Evolutionary conservation across 768 basidiomycete species (phyloP).

Genomic region (Suillus hirtellus): DNA sequence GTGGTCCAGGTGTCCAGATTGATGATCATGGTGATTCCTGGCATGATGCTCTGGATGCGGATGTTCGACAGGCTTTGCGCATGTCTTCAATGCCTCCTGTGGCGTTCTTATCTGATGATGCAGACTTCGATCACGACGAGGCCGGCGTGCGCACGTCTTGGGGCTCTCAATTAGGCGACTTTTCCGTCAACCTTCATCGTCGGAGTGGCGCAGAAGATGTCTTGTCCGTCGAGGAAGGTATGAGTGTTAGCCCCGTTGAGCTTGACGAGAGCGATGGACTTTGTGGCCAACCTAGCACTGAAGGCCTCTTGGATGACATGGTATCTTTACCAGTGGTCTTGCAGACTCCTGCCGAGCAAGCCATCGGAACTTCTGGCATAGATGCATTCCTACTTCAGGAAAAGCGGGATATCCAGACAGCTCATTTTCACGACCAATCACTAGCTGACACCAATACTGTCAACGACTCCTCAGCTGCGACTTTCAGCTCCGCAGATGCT

Average conservation of each 20-base stretch:
- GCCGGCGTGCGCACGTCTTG: not conserved
- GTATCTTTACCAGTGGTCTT: not conserved
- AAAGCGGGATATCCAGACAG: not conserved
- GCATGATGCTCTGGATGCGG: constrained; percentile 1
- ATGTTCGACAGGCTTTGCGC: constrained; percentile 9
- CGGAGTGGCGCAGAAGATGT: not conserved
- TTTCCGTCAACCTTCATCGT: not conserved
- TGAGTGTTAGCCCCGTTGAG: not conserved
- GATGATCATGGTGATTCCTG: not conserved
- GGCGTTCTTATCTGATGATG: not conserved
- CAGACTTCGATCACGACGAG: not conserved
- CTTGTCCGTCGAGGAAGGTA: not conserved
- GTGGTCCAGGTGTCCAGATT: not conserved
- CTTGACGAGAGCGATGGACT: not conserved
- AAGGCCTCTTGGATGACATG: not conserved
- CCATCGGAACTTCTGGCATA: not conserved
- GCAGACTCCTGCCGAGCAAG: not conserved
- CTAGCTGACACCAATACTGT: not conserved
- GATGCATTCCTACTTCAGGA: not conserved
- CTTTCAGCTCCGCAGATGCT: not conserved
- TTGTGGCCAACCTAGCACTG: not conserved
- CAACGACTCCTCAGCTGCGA: not conserved
- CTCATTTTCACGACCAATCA: not conserved
- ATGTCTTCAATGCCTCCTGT: not conserved
- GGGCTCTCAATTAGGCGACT: not conserved